Conservation (phyloP, 768 basidiomycete genomes). For the Boletus patriciae region DNA sequence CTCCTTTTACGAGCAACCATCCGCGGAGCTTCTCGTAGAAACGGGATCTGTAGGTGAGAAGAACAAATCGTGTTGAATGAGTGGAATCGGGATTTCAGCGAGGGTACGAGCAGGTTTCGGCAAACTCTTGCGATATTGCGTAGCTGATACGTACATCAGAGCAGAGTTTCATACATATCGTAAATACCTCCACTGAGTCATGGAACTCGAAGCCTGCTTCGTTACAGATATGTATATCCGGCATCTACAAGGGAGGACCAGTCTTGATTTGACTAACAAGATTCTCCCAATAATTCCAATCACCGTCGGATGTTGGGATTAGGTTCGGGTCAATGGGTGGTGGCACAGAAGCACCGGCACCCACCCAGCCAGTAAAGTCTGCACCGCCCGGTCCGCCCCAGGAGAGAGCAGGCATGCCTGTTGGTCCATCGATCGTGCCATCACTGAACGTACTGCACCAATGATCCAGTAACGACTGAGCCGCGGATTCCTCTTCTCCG, state of each 20-base stretch:
- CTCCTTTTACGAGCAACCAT: too few relatives aligned
- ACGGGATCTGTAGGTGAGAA: too few relatives aligned
- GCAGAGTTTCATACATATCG: not conserved
- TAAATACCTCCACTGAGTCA: slow-evolving; percentile 8
- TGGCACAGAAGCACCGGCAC: slow-evolving; percentile 39
- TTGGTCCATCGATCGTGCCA: slow-evolving; percentile 52
- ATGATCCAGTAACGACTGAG: slow-evolving; percentile 77
- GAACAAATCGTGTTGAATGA: too few relatives aligned
- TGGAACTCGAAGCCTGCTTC: slow-evolving; percentile 10
- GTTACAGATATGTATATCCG: slow-evolving; percentile 3
- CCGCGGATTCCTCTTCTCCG: slow-evolving; percentile 72
- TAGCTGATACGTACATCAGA: slow-evolving; percentile 12
- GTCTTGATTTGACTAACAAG: slow-evolving; percentile 57
- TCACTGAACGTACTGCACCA: slow-evolving; percentile 84
- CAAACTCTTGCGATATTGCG: slow-evolving; percentile 1
- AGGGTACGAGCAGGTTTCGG: too few relatives aligned
- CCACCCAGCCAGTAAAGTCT: slow-evolving; percentile 62
- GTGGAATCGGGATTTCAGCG: too few relatives aligned
- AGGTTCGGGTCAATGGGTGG: slow-evolving; percentile 44
- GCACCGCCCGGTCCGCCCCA: slow-evolving; percentile 61
- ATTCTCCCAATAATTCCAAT: slow-evolving; percentile 82
- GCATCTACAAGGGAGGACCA: slow-evolving; percentile 33
- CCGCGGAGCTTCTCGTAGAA: too few relatives aligned
- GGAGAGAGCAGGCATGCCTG: slow-evolving; percentile 47
- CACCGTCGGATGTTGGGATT: slow-evolving; percentile 57